Evolutionary conservation across 106 monocot genomes (phyloP), one percentile per base, ranked within the genome.

Genomic region (Vanilla planifolia): DNA sequence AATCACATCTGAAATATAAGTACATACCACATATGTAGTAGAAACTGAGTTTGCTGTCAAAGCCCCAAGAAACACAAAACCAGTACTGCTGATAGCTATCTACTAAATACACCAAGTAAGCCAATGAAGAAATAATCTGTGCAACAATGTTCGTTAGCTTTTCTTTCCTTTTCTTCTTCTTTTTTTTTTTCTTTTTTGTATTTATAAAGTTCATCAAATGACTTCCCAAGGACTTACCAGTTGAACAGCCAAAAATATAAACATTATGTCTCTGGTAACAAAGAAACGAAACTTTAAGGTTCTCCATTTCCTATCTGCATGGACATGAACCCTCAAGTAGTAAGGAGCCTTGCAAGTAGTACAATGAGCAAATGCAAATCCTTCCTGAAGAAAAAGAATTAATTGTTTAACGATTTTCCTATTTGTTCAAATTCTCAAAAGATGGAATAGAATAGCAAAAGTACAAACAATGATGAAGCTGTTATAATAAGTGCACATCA

Each of bases 331-430:
- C 79, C 87, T 84, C 81, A 96, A 65, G 51, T 96, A 84, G 63
- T 96, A 96, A 20, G 96, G 96, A 57, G 84, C 84, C 63, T 96
- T 96, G 77, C 96, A 96, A 10, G 96, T 96, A 61, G 96, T 96
- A 55, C 96, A 96, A 72, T 96, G 96, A 61, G 84, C 80, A 82
- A 96, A 96, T 48, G 96, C 96, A 84, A 96, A 96, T 9, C 91
- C 90, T 70, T 91, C 96, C 96, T 96, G 74, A 36, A 79, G 30
- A 63, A 53, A 40, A 67, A 43, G 20, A 55, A 59, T 61, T 22
- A 64, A 9, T 32, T 29, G 5, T n/a, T 30, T 53, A 30, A n/a
- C n/a, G n/a, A n/a, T n/a, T n/a, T n/a, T n/a, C n/a, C n/a, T n/a
- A n/a, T n/a, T n/a, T n/a, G n/a, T n/a, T n/a, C n/a, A n/a, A n/a